These are phyloP conservation scores for Arachnomyces sp. DNA, from an alignment of 2,329 filamentous ascomycete species.

Conservation along the genomic window DNA sequence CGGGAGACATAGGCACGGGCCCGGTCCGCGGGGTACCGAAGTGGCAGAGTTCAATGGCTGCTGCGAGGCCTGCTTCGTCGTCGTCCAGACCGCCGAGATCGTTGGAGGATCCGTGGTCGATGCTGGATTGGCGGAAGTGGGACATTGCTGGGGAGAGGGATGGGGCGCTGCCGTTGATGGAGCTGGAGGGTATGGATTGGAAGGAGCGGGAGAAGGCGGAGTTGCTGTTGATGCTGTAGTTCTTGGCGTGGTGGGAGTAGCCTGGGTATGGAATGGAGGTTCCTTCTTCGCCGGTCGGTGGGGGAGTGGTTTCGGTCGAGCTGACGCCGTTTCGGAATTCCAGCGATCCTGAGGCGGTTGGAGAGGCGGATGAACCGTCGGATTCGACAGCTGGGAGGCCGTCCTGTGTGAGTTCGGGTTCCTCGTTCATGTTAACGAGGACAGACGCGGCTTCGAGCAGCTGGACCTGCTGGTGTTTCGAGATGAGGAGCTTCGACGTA, in stretches of 20 bases:
- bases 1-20: conserved; percentile 54
- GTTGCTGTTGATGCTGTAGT: conserved; percentile 43
- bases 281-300: conserved; percentile 63
- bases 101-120: conserved; percentile 67
- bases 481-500: conserved; percentile 95
- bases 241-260: conserved; percentile 38
- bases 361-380: conserved; percentile 74
- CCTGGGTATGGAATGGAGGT: conserved; percentile 42
- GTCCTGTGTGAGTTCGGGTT: conserved; percentile 44
- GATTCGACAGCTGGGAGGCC: conserved; percentile 62
- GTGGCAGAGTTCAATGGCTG: conserved; percentile 81
- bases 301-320: conserved; percentile 87
- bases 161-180: conserved; percentile 48
- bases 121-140: conserved; percentile 64
- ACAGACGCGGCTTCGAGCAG: conserved; percentile 95
- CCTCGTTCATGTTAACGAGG: conserved; percentile 76
- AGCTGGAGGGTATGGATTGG: conserved; percentile 57
- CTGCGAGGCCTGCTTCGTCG: conserved; percentile 79
- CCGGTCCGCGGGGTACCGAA: conserved; percentile 70
- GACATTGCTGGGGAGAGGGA: conserved; percentile 38
- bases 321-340: conserved; percentile 65
- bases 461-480: conserved; percentile 98
- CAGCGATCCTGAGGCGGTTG: conserved; percentile 70
- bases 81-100: conserved; percentile 66
- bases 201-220: conserved; percentile 66